Evolutionary conservation across 192 early-diverging fungal genomes (phyloP).

Genomic region (Mortierella alpina): DNA sequence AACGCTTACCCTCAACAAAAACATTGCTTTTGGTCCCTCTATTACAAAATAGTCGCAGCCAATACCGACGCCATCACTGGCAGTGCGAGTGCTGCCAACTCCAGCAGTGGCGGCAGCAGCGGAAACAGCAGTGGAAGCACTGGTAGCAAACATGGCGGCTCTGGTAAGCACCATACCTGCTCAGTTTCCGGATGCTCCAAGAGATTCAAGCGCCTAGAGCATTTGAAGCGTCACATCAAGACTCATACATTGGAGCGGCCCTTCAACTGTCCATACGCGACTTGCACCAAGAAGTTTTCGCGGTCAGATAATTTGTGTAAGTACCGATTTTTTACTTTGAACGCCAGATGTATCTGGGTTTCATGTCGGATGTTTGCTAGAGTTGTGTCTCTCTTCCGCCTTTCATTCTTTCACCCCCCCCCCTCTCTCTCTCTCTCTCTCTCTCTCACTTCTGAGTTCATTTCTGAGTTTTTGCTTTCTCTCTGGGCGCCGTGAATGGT

Average conservation of each 20-base stretch:
- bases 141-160: constrained; percentile 45
- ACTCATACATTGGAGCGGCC: constrained; percentile 71
- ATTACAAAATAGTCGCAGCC: background rate
- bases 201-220: constrained; percentile 68
- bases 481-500: background rate
- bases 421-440: background rate
- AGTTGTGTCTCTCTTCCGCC: too few relatives aligned
- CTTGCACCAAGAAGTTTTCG: constrained; percentile 68
- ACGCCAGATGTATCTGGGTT: background rate
- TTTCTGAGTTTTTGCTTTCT: background rate
- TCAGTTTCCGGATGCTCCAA: constrained; percentile 58
- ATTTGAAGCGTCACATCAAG: constrained; percentile 66
- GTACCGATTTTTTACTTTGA: background rate
- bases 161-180: constrained; percentile 62
- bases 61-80: background rate
- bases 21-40: too few relatives aligned
- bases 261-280: constrained; percentile 57
- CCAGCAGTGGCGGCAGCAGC: constrained; percentile 24
- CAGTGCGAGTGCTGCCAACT: constrained; percentile 9
- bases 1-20: too few relatives aligned
- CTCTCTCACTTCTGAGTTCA: too few relatives aligned
- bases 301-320: constrained; percentile 65
- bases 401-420: background rate
- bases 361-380: background rate
- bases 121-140: constrained; percentile 10